A percentile compares a stretch with the other conserved stretches of the same genome.
These are phyloP conservation scores for Neonectria sp. DNA, from an alignment of 2,329 filamentous ascomycete genomes.

Conservation along the genomic window DNA sequence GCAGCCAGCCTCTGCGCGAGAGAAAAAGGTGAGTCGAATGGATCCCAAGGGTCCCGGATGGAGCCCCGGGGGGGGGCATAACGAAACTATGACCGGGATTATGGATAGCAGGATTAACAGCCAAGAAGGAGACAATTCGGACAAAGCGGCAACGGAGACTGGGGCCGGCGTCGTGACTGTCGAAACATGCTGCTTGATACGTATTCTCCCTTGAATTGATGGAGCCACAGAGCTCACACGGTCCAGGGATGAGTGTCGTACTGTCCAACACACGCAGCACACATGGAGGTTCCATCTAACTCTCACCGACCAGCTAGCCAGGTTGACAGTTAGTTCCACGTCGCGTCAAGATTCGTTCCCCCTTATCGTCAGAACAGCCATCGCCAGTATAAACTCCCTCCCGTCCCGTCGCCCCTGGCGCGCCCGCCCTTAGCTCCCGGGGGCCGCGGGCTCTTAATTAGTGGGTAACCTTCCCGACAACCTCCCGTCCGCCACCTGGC, in stretches of 20 bases:
- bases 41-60: constrained; percentile 8
- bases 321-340: background rate
- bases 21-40: constrained; percentile 11
- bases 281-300: too few species aligned
- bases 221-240: background rate
- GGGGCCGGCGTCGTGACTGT: background rate
- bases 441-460: constrained; percentile 4
- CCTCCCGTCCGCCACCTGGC: background rate
- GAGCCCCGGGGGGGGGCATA: background rate
- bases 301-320: too few species aligned
- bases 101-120: background rate
- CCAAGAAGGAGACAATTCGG: constrained; percentile 35
- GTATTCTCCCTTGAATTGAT: background rate
- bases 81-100: background rate
- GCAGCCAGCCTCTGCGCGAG: background rate
- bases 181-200: background rate
- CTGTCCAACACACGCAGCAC: background rate
- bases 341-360: background rate
- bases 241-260: too few species aligned
- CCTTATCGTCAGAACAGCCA: background rate
- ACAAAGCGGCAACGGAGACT: constrained; percentile 3
- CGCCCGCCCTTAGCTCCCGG: constrained; percentile 9
- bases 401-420: background rate
- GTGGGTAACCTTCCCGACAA: background rate
- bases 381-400: background rate